These are phyloP conservation scores for Solanum habrochaites DNA, from an alignment of 257 asterid species.

Conservation along the genomic window DNA sequence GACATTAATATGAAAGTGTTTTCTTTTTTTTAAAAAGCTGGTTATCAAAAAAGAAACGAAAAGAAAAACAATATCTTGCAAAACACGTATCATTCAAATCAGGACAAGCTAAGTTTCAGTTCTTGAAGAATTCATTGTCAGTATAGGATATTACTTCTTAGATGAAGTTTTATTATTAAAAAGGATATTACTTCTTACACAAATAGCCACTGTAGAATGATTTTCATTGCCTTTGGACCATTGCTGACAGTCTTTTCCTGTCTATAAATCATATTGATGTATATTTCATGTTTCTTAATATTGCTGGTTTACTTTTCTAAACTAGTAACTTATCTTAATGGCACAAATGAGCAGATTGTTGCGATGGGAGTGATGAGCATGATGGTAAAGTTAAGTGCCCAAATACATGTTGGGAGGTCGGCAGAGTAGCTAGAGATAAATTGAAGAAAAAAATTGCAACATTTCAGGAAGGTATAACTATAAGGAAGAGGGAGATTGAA, in stretches of 20 bases:
- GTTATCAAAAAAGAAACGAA: background rate
- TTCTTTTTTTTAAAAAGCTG: background rate
- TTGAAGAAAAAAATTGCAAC: conserved; percentile 70
- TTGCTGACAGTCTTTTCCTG: background rate
- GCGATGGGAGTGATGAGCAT: conserved; percentile 98
- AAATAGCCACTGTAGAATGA: background rate
- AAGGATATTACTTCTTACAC: background rate
- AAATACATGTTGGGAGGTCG: conserved; percentile 95
- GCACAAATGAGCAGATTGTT: conserved; percentile 63
- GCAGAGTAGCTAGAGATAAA: conserved; percentile 81
- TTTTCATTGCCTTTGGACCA: background rate
- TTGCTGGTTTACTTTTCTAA: background rate
- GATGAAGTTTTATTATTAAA: background rate
- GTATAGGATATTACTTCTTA: background rate
- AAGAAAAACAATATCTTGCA: background rate
- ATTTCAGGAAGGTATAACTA: conserved; percentile 56
- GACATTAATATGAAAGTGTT: background rate
- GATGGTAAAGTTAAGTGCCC: conserved; percentile 68
- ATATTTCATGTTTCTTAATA: background rate
- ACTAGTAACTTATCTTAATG: background rate
- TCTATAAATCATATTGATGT: background rate
- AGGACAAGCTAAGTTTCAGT: background rate
- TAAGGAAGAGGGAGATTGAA: conserved; percentile 58
- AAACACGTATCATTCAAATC: background rate
- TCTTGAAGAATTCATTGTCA: background rate